Evolutionary conservation across 73 alveolate species (phyloP).

Genomic region (Symbiodinium pilosum): DNA sequence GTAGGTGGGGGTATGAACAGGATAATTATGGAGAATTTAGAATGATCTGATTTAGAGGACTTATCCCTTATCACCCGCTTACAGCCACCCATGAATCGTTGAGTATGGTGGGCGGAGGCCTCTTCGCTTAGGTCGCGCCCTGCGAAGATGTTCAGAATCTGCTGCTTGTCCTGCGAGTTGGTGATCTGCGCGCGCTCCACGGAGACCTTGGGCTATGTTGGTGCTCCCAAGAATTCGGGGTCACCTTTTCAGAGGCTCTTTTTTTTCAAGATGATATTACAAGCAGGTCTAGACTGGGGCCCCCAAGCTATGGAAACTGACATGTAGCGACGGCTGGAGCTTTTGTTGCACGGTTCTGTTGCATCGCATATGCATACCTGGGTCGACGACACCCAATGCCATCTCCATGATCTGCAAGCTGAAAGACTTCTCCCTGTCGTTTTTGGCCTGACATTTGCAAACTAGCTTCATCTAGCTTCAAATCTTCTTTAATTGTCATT

Average conservation of each 20-base stretch:
- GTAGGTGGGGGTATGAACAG: no score
- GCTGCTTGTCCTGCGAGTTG: slow-evolving; percentile 4
- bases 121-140: not conserved
- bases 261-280: not conserved
- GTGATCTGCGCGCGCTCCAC: slow-evolving; percentile 73
- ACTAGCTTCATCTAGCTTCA: no score
- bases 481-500: no score
- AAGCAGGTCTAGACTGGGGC: not conserved
- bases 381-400: slow-evolving; percentile 41
- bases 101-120: not conserved
- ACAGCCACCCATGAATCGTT: no score
- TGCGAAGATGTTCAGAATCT: slow-evolving; percentile 41
- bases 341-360: no score
- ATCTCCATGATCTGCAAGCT: slow-evolving; percentile 61
- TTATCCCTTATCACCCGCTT: no score
- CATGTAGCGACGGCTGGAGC: no score
- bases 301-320: not conserved
- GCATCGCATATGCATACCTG: no score
- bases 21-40: no score
- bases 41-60: no score
- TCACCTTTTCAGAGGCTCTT: not conserved
- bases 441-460: slow-evolving; percentile 61
- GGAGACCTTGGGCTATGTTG: slow-evolving; percentile 16
- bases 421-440: slow-evolving; percentile 68
- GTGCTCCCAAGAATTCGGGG: no score